These are phyloP conservation scores for Debaryomyces maramus DNA, from an alignment of 805 yeast species.

Conservation along the genomic window DNA sequence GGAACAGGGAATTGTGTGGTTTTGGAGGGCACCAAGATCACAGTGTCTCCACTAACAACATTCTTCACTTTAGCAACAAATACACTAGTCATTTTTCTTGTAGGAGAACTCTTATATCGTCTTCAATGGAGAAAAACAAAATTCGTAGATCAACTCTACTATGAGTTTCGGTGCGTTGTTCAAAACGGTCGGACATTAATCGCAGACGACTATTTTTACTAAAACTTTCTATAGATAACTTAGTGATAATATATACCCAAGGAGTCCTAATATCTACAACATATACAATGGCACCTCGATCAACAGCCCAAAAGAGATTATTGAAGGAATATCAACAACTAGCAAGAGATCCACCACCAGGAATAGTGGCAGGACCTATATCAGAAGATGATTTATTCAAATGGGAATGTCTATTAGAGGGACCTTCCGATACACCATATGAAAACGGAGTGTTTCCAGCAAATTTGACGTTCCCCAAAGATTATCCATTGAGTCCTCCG, in stretches of 20 bases:
- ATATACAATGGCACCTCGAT: constrained; percentile 25
- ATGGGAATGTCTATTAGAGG: constrained; percentile 85
- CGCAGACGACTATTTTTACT: too few relatives aligned
- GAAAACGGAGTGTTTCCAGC: constrained; percentile 90
- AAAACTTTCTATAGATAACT: too few relatives aligned
- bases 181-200: constrained; percentile 4
- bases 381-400: constrained; percentile 68
- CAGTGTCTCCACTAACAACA: constrained; percentile 69
- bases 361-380: constrained; percentile 90
- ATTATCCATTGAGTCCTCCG: constrained; percentile 85
- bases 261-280: background rate
- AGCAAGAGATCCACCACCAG: constrained; percentile 86
- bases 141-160: too few relatives aligned
- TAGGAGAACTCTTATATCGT: too few relatives aligned
- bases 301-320: constrained; percentile 82
- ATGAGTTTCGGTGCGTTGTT: constrained; percentile 8
- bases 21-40: constrained; percentile 56
- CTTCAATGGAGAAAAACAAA: too few relatives aligned
- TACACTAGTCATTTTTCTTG: constrained; percentile 10
- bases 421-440: constrained; percentile 81
- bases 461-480: constrained; percentile 65
- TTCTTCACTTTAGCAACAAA: constrained; percentile 63
- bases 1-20: constrained; percentile 43
- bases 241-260: background rate
- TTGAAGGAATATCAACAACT: constrained; percentile 89